Base-by-base conservation (phyloP, 1,139 yeast species). In the Magnusiomyces paraingens region DNA sequence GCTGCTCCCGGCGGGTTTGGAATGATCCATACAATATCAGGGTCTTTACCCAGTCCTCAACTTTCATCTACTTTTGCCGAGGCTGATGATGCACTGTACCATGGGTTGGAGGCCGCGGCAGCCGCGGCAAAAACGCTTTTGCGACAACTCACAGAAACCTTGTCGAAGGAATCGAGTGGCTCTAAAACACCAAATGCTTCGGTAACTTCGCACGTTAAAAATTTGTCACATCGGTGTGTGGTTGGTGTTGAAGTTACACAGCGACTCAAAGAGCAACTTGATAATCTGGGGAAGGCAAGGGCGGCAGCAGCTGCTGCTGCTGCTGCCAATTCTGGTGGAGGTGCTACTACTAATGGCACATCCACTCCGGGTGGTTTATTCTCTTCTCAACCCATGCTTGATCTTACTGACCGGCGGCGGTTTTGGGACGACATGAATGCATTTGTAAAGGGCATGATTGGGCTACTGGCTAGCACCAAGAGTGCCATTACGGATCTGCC, bases 341-440 rank as follows among this genome's bases (percentile, higher is more conserved):
- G 32, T 5, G n/a, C 29, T 20, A 5, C n/a, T 8, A 15, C 21
- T 4, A 41, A 41, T 18, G 44, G 44, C 20, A 41, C 15, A 5
- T 38, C 41, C 12, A 15, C 17, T 3, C 18, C 41, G 5, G 22
- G 8, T 6, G n/a, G 46, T 32, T 12, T 11, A 2, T 36, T 11
- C 35, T 39, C 17, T 10, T n/a, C 22, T 26, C 6, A 21, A n/a
- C 2, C n/a, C 17, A 4, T 17, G 20, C 26, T 44, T 47, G 73
- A 73, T 12, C 59, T 68, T 15, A 75, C 81, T 0, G 84, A 86
- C 39, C 82, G 86, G 58, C 76, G 80, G 57, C 75, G 76, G 60
- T 83, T 93, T 57, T 91, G 95, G 83, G 98, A 91, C 61, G 94
- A 87, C 62, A 85, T 90, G 42, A 90, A 88, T 67, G 73, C 82